Conservation (phyloP, 2,329 filamentous ascomycete species). For the Ophiognomonia clavigignenti-juglandacearum region DNA sequence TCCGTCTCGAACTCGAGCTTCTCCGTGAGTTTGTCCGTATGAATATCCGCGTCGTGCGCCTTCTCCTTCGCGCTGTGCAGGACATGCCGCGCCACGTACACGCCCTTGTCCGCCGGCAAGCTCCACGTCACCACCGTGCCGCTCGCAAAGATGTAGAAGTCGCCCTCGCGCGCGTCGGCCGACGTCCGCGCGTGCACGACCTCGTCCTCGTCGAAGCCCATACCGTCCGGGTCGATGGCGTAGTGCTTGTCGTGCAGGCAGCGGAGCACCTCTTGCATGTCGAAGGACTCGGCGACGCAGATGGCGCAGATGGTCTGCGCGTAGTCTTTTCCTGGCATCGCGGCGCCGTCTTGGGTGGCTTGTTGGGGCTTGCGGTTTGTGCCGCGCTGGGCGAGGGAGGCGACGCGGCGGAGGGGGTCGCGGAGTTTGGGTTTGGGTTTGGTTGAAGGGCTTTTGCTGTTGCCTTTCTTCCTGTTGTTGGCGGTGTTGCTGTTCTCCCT, state of each 20-base stretch:
- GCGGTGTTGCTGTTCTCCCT: constrained; percentile 7
- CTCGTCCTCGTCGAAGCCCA: constrained; percentile 55
- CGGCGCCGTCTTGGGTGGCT: constrained; percentile 31
- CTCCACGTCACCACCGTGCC: constrained; percentile 93
- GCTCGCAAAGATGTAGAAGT: constrained; percentile 94
- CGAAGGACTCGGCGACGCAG: constrained; percentile 59
- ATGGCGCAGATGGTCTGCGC: constrained; percentile 51
- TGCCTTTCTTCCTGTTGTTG: constrained; percentile 1
- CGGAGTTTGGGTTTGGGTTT: constrained; percentile 80
- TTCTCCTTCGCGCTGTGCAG: constrained; percentile 72
- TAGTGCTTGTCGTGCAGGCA: constrained; percentile 57
- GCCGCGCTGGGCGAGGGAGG: constrained; percentile 72
- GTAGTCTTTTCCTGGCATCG: constrained; percentile 25
- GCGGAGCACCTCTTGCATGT: constrained; percentile 56
- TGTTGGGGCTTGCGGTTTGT: constrained; percentile 32
- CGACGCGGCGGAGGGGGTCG: constrained; percentile 76
- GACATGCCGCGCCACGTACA: constrained; percentile 63
- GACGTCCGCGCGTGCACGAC: constrained; percentile 58
- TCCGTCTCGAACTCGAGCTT: constrained; percentile 77
- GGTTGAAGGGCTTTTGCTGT: constrained; percentile 30
- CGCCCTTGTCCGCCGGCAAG: constrained; percentile 69
- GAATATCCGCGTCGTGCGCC: constrained; percentile 65
- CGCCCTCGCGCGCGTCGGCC: constrained; percentile 62
- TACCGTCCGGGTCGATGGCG: constrained; percentile 56
- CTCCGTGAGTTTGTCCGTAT: constrained; percentile 64